Conservation (phyloP, 2,329 filamentous ascomycete species). For the Aureobasidium leucospermi region DNA sequence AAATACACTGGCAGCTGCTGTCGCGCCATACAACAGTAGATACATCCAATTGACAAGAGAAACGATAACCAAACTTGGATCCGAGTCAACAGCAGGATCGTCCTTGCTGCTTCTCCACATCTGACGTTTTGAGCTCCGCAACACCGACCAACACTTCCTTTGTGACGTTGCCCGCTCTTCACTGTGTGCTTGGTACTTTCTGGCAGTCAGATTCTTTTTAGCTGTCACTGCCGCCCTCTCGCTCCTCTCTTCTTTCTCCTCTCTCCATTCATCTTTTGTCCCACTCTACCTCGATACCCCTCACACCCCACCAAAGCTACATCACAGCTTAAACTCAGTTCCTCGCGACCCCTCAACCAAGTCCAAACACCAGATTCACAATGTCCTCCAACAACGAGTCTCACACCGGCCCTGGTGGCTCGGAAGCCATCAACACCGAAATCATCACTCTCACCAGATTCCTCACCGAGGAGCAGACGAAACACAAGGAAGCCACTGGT, state of each 20-base stretch:
- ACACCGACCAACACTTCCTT: conserved; percentile 12
- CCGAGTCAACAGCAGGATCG: conserved; percentile 1
- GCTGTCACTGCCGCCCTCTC: background rate
- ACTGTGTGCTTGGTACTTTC: background rate
- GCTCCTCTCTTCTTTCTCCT: background rate
- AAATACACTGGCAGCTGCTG: background rate
- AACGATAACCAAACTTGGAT: background rate
- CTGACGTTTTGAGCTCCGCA: conserved; percentile 15
- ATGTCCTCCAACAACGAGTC: conserved; percentile 35
- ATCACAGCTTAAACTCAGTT: background rate
- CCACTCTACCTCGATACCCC: conserved; percentile 4
- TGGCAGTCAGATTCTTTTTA: background rate
- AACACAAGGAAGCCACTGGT: conserved; percentile 89
- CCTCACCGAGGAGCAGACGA: conserved; percentile 90
- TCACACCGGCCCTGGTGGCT: conserved; percentile 43
- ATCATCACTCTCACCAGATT: conserved; percentile 94
- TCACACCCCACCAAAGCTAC: background rate
- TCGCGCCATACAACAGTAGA: background rate
- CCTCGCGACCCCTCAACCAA: background rate
- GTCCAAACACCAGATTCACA: conserved; percentile 7
- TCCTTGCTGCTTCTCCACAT: conserved; percentile 12
- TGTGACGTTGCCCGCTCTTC: background rate
- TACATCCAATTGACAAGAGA: background rate
- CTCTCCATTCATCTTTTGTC: background rate
- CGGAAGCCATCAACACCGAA: conserved; percentile 86